Evolutionary conservation across 129 eudicot genomes (phyloP), one percentile per base, ranked within the genome.

Genomic region (Scalesia atractyloides): DNA sequence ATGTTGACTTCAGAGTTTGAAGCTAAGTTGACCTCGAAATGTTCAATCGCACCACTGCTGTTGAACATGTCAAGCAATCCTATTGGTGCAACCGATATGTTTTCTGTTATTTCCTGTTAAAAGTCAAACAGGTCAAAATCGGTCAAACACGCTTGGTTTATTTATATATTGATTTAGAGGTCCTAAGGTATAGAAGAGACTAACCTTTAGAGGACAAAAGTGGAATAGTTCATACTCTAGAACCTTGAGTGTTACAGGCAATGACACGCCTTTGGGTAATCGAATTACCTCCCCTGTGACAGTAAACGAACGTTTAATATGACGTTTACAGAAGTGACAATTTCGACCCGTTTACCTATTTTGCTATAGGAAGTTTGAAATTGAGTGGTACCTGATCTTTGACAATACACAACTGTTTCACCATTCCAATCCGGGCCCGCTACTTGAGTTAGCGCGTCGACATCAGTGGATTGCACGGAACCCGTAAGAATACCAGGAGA

Each of bases 61-160:
- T 91, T 91, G 83, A 86, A 86, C 97, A 91, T 91, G 76, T 84
- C 89, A 9, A 88, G 88, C 76, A 91, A 64, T 5, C 97, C 96
- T 60, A 91, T 88, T 22, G 97, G 89, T 17, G 97, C 90, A 59
- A 88, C 84, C 0, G 86, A 82, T 10, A 91, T 84, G 82, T 74
- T 75, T 46, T 74, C 83, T 5, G 87, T 64, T 59, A 91, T 74
- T 41, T 91, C 82, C 97, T 89, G 93, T 78, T 63, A 13, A n/a
- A 37, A 63, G 47, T 63, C 22, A 53, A 64, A 51, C 51, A 15
- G 16, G 11, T 50, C 69, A 33, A 53, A 64, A 51, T 43, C n/a
- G 16, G 11, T 50, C 69, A 33, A 26, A 33, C 34, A 50, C 15
- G 48, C 30, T 64, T 5, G 46, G 33, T 49, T 16, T 13, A 0